Conservation (phyloP, 2,329 filamentous ascomycete genomes). For the Colletotrichum liaoningense region DNA sequence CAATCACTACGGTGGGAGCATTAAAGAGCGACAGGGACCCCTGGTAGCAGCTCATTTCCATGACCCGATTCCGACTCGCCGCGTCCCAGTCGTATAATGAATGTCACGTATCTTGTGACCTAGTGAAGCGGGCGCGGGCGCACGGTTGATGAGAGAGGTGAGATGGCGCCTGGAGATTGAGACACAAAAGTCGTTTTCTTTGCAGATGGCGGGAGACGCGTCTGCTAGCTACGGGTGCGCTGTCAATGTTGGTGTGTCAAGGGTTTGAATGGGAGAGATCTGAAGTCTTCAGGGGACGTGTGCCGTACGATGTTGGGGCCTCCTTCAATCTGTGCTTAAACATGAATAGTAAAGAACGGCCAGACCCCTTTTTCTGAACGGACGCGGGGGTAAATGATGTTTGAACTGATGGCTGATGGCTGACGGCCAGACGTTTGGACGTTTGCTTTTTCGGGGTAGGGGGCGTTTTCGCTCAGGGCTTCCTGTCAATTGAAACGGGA, state of each 20-base stretch:
- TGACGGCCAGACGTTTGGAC: neutral
- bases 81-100: neutral
- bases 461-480: neutral
- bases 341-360: neutral
- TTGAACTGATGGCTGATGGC: neutral
- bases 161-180: neutral
- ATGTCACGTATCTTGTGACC: neutral
- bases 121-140: neutral
- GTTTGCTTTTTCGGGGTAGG: neutral
- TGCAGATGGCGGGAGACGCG: no score
- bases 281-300: neutral
- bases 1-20: conserved; percentile 1
- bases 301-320: conserved; percentile 1
- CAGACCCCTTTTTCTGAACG: neutral
- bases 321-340: neutral
- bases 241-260: neutral
- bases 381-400: neutral
- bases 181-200: neutral
- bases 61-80: neutral
- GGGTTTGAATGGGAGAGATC: neutral
- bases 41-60: conserved; percentile 30
- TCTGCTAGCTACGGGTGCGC: neutral
- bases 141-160: neutral
- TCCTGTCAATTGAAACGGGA: neutral
- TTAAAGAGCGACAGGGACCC: conserved; percentile 18